A percentile compares a stretch with the other conserved stretches of the same genome.
phyloP scores from a whole-genome alignment of 2,329 filamentous ascomycete species.

The Colletotrichum gloeosporioides region DNA sequence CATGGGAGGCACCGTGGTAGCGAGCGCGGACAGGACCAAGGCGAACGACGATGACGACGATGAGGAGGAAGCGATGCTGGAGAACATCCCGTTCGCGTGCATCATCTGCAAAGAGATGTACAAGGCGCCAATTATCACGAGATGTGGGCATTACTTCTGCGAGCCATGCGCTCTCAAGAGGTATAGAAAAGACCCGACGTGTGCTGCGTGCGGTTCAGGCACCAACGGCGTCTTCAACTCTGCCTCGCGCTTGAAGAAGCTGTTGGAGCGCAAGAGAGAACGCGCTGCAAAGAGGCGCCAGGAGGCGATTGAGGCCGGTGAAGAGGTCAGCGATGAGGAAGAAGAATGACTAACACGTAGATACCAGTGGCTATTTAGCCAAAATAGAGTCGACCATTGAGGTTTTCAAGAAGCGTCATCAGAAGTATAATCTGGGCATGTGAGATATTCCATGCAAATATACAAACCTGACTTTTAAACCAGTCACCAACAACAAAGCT shows the following conservation, averaged over 20 bases:
- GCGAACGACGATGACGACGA: constrained; percentile 50
- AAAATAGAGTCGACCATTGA: not conserved
- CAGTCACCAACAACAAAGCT: not conserved
- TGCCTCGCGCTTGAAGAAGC: constrained; percentile 80
- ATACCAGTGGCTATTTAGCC: not conserved
- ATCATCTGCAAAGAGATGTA: constrained; percentile 85
- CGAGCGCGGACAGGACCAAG: constrained; percentile 58
- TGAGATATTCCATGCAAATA: not conserved
- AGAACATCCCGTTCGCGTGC: constrained; percentile 89
- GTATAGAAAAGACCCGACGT: constrained; percentile 86
- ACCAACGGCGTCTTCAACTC: constrained; percentile 91
- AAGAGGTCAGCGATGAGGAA: constrained; percentile 53
- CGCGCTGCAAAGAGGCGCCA: constrained; percentile 63
- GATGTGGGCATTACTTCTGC: constrained; percentile 96
- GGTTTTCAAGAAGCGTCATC: not conserved
- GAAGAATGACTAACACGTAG: constrained; percentile 31
- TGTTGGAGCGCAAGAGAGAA: constrained; percentile 77
- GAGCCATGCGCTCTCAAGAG: constrained; percentile 85
- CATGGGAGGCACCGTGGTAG: constrained; percentile 64
- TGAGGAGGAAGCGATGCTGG: constrained; percentile 73
- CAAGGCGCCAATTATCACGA: constrained; percentile 81
- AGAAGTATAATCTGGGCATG: not conserved
- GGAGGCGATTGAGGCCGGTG: constrained; percentile 55
- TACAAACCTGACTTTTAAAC: not conserved
- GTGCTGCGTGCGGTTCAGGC: constrained; percentile 83